These are phyloP conservation scores for Xylariaceae sp. DNA, from an alignment of 2,329 filamentous ascomycete species.

Conservation along the genomic window DNA sequence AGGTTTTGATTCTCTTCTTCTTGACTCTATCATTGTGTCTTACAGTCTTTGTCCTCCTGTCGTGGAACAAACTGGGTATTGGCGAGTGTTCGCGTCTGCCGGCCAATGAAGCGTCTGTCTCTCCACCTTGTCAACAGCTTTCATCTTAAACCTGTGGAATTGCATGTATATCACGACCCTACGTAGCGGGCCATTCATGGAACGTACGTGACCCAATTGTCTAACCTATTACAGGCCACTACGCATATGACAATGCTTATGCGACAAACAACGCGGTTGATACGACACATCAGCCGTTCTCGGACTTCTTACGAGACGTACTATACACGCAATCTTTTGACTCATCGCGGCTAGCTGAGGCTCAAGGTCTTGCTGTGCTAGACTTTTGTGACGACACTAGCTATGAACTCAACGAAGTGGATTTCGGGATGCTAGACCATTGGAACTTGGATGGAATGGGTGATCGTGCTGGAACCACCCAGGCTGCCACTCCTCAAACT, in stretches of 20 bases:
- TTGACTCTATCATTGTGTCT: not conserved
- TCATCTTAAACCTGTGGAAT: not conserved
- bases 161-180: not conserved
- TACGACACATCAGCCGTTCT: constrained; percentile 51
- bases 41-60: not conserved
- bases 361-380: constrained; percentile 53
- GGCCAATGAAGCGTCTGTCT: not conserved
- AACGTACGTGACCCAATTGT: not conserved
- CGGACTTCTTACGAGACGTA: constrained; percentile 58
- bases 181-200: not conserved
- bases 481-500: constrained; percentile 38
- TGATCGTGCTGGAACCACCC: constrained; percentile 37
- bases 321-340: constrained; percentile 55
- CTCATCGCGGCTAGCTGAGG: constrained; percentile 45
- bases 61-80: not conserved
- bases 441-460: constrained; percentile 53
- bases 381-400: constrained; percentile 59
- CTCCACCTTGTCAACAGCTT: not conserved
- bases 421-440: constrained; percentile 58
- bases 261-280: constrained; percentile 33
- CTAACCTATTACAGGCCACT: constrained; percentile 25
- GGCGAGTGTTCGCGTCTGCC: not conserved
- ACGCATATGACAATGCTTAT: constrained; percentile 26
- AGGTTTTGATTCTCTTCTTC: constrained; percentile 22
- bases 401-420: constrained; percentile 58